Percentiles rank a stretch among this genome's conserved stretches.
Evolutionary conservation across 139 green algal species (phyloP).

Genomic region (Eudorina sp.): DNA sequence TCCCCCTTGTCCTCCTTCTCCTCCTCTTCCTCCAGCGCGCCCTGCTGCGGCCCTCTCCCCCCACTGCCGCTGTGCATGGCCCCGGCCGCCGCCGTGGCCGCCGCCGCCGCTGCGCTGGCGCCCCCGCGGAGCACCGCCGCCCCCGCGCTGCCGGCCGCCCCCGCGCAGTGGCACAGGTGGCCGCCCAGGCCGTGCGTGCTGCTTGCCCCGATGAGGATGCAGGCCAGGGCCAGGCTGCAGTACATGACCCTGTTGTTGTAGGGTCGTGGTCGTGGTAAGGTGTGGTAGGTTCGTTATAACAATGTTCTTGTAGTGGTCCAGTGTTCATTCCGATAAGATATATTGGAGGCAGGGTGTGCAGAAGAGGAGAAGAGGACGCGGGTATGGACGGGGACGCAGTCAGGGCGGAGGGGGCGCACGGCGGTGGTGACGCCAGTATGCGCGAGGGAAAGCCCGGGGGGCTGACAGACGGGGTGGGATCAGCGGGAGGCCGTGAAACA

Average conservation of each 20-base stretch:
- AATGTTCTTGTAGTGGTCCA: no score
- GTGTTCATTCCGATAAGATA: no score
- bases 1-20: neutral
- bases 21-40: neutral
- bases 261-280: no score
- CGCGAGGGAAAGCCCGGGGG: no score
- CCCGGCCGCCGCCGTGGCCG: conserved; percentile 1
- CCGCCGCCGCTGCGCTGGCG: neutral
- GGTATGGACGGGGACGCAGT: no score
- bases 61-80: neutral
- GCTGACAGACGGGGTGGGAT: no score
- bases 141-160: neutral
- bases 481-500: no score
- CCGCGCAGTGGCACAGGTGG: conserved; percentile 63
- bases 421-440: no score
- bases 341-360: no score
- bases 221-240: conserved; percentile 77
- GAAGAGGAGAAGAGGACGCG: no score
- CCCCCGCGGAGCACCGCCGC: neutral
- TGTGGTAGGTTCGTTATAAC: no score
- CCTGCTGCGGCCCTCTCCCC: neutral
- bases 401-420: no score
- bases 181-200: conserved; percentile 86
- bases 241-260: conserved; percentile 82
- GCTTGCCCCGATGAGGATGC: conserved; percentile 77